Base-by-base conservation (phyloP, 768 basidiomycete species). In the Tephrocybe sp. region DNA sequence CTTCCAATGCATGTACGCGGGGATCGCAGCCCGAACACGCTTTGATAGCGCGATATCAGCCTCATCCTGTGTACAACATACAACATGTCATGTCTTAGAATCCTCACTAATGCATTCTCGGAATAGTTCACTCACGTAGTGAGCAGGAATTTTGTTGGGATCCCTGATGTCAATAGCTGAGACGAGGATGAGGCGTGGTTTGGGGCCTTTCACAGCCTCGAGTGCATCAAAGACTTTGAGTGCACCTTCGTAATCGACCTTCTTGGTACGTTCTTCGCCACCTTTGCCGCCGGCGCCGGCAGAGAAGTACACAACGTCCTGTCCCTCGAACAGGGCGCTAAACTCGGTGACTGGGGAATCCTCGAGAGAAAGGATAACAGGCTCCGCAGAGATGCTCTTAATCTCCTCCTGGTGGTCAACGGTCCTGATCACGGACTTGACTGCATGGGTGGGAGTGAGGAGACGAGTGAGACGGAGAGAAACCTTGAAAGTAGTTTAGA, bases 201-300 rank as follows among this genome's bases (percentile, higher is more conserved):
- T 76, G n/a, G 56, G 46, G 1, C 70, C 71, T 38, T 74, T 57
- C 2, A 82, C 67, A 0, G 39, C 65, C 60, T 86, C 84, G 44
- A 88, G 69, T 0, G 83, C 85, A 58, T 87, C 84, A 57, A 82
- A 86, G 2, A 84, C 76, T 64, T 86, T 87, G 30, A 88, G 53
- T 0, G 83, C 83, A 8, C 83, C 84, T 42, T 83, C 79, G 55
- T 78, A 80, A 56, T 79, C 77, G 5, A 86, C 83, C 23, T 68
- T 71, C 59, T 74, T 76, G 2, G 79, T 84, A 25, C 77, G 60
- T 56, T 79, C 78, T 29, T 71, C 69, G 0, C 76, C 77, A 6
- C 80, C 83, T 55, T 80, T 80, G 0, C 80, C 80, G 0, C 83
- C 83, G 0, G 84, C 78, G 0, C 75, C 75, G 3, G 75, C 75